These are phyloP conservation scores for Gyrodon lividus DNA, from an alignment of 768 basidiomycete species.

Conservation along the genomic window DNA sequence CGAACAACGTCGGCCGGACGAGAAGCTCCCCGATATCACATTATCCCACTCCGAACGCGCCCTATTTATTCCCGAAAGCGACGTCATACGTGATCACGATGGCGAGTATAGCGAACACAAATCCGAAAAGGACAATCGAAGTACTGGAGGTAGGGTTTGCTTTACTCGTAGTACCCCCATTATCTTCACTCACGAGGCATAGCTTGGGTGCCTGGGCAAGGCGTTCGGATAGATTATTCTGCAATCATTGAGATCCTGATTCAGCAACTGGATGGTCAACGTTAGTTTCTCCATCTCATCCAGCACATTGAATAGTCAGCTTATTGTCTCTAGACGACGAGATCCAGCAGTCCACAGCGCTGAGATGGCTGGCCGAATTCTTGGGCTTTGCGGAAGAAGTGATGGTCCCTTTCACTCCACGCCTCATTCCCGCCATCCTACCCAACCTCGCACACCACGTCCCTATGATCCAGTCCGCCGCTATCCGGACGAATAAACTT, in stretches of 20 bases:
- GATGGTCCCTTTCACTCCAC: slow-evolving; percentile 92
- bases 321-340: slow-evolving; percentile 62
- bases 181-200: slow-evolving; percentile 6
- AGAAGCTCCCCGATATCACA: slow-evolving; percentile 59
- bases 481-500: slow-evolving; percentile 81
- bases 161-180: neutral
- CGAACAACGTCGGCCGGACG: slow-evolving; percentile 44
- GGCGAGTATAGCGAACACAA: slow-evolving; percentile 44
- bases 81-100: slow-evolving; percentile 37
- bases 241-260: slow-evolving; percentile 94
- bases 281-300: slow-evolving; percentile 44
- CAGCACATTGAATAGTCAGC: slow-evolving; percentile 2
- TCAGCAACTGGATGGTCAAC: slow-evolving; percentile 78
- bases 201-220: slow-evolving; percentile 94
- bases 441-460: slow-evolving; percentile 94
- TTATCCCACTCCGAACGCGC: slow-evolving; percentile 57
- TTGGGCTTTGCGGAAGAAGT: slow-evolving; percentile 85
- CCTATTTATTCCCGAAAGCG: slow-evolving; percentile 52
- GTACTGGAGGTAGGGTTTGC: slow-evolving; percentile 56
- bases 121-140: slow-evolving; percentile 50
- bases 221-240: slow-evolving; percentile 85
- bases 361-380: slow-evolving; percentile 92
- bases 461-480: slow-evolving; percentile 83
- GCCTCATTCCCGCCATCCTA: slow-evolving; percentile 88
- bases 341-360: slow-evolving; percentile 91